Evolutionary conservation across 495 filamentous ascomycete species (phyloP), one percentile per base, ranked within the genome.

Genomic region (Hypoxylon fuscum): DNA sequence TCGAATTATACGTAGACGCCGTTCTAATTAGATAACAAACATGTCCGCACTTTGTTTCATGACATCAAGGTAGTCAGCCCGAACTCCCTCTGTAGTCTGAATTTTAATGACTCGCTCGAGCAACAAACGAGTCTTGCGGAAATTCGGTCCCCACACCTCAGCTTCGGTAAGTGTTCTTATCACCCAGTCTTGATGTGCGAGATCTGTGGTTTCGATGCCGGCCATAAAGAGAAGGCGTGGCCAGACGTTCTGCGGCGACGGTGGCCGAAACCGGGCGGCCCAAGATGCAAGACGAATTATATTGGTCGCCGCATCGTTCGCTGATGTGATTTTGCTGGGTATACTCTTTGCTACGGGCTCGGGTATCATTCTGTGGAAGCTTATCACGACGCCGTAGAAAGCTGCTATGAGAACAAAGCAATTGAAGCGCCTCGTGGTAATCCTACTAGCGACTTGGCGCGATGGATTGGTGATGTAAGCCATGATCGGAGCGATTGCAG

Each of bases 161-260:
- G 59, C 50, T 1, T 56, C 59, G 10, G 27, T 45, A 18, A 62
- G 59, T 5, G 51, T 45, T 14, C 45, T 62, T 7, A 62, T 9
- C 1, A 32, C 45, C 51, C 51, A 62, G 7, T 62, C 59, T 45
- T 62, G 59, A 25, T 55, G 23, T 3, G 22, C 51, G 15, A 62
- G 10, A 37, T 62, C 59, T 5, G 29, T 62, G 15, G 59, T 55
- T 29, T 62, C 59, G 31, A 62, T 62, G n/a, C 59, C 59, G 1
- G 59, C 59, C 5, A 55, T 11, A 20, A 62, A 62, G 9, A 62
- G 29, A 35, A 62, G 27, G 8, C 59, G 59, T 0, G 59, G 59
- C 59, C 59, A 62, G 15, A 62, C 29, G 18, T 62, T 62, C 23
- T 62, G 59, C 6, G 59, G 59, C 5, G 59, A 62, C 15, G 59